These are phyloP conservation scores for Ailanthus altissimus DNA, from an alignment of 345 rosid species.

Conservation along the genomic window DNA sequence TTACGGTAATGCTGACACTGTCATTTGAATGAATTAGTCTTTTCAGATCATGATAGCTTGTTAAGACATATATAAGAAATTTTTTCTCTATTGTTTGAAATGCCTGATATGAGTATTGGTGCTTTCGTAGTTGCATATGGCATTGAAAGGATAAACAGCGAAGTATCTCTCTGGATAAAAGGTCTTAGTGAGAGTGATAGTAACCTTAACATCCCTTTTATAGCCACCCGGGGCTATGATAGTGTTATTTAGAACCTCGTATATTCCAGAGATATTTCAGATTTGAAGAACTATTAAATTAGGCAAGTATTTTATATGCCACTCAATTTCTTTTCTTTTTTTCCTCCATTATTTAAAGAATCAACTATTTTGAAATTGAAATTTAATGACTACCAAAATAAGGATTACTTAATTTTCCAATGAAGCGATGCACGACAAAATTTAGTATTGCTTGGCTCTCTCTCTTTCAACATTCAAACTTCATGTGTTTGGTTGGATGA, in stretches of 20 bases:
- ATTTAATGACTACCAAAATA: neutral
- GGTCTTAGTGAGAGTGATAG: slow-evolving; percentile 48
- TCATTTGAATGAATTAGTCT: slow-evolving; percentile 16
- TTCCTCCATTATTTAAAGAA: neutral
- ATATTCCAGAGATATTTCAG: slow-evolving; percentile 71
- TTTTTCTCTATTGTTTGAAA: slow-evolving; percentile 19
- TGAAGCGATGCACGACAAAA: neutral
- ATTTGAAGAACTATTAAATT: slow-evolving; percentile 56
- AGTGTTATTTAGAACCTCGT: slow-evolving; percentile 93
- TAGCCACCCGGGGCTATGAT: slow-evolving; percentile 76
- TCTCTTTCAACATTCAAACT: slow-evolving; percentile 7
- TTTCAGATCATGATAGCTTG: neutral
- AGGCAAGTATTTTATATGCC: slow-evolving; percentile 43
- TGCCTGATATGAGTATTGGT: slow-evolving; percentile 39
- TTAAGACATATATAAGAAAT: neutral
- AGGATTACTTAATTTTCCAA: neutral
- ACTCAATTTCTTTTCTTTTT: neutral
- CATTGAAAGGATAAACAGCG: slow-evolving; percentile 77
- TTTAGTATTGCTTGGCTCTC: neutral
- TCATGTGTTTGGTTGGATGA: neutral
- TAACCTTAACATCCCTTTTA: slow-evolving; percentile 60
- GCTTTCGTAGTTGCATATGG: slow-evolving; percentile 72
- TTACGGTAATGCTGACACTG: slow-evolving; percentile 54
- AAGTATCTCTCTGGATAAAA: slow-evolving; percentile 89
- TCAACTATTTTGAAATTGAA: neutral